These are phyloP conservation scores for Nidularia pulvinata DNA, from an alignment of 768 basidiomycete species.

Conservation along the genomic window DNA sequence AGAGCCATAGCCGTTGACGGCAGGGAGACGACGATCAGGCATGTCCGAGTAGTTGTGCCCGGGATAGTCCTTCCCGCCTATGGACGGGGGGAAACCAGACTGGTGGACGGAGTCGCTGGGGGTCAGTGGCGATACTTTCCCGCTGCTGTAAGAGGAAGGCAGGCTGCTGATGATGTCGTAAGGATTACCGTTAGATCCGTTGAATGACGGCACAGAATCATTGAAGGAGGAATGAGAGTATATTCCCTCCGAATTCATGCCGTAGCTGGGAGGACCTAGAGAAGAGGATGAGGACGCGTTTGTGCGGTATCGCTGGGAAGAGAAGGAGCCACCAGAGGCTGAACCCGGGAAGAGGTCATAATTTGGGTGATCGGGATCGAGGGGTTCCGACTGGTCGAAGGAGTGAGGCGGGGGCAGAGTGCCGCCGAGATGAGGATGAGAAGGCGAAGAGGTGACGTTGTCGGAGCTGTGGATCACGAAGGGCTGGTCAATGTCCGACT, in stretches of 20 bases:
- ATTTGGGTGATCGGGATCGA: conserved; percentile 55
- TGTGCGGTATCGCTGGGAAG: conserved; percentile 64
- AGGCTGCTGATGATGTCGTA: conserved; percentile 69
- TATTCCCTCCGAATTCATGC: conserved; percentile 52
- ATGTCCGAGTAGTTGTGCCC: conserved; percentile 58
- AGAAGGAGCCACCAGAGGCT: conserved; percentile 35
- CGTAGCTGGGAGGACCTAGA: conserved; percentile 49
- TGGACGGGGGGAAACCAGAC: conserved; percentile 45
- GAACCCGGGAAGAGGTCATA: conserved; percentile 68
- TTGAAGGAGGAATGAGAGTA: conserved; percentile 61
- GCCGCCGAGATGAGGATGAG: conserved; percentile 30
- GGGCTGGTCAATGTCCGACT: conserved; percentile 57
- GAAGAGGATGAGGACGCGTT: conserved; percentile 75
- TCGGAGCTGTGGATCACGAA: conserved; percentile 44
- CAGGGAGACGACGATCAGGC: conserved; percentile 41
- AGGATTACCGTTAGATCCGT: conserved; percentile 45
- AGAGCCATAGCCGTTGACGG: conserved; percentile 43
- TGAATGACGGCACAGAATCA: conserved; percentile 62
- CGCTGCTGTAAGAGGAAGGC: conserved; percentile 66
- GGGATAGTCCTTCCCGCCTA: conserved; percentile 57
- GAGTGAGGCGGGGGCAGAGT: conserved; percentile 29
- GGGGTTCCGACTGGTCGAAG: conserved; percentile 52
- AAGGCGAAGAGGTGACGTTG: conserved; percentile 30
- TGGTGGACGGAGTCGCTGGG: conserved; percentile 65
- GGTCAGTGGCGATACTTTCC: conserved; percentile 76